Evolutionary conservation across 345 rosid genomes (phyloP).

Genomic region (Pistacia atlantica): DNA sequence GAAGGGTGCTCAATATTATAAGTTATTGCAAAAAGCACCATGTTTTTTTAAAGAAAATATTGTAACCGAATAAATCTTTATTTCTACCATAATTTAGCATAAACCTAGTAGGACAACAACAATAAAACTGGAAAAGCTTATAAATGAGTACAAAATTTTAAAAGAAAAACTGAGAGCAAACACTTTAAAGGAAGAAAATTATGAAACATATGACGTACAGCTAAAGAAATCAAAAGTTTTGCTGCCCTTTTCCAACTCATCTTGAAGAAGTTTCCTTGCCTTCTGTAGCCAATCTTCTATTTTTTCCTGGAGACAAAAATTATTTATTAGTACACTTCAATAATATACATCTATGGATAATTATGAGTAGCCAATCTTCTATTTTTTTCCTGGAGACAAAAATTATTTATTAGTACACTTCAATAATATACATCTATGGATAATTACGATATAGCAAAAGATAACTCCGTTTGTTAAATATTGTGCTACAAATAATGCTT

Average conservation of each 20-base stretch:
- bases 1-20: background rate
- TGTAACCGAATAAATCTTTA: background rate
- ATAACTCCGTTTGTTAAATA: background rate
- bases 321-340: background rate
- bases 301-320: constrained; percentile 21
- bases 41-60: background rate
- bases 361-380: constrained; percentile 85
- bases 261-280: constrained; percentile 63
- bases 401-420: background rate
- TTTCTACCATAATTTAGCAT: background rate
- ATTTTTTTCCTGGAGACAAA: constrained; percentile 35
- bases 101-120: background rate
- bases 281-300: constrained; percentile 89
- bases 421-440: background rate
- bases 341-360: background rate
- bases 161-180: background rate
- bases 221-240: constrained; percentile 54
- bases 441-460: background rate
- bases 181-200: background rate
- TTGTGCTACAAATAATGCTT: background rate
- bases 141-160: background rate
- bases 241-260: constrained; percentile 46
- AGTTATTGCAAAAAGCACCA: background rate
- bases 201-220: constrained; percentile 43
- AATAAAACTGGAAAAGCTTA: background rate